Percentiles rank a stretch among this genome's conserved stretches.
These are phyloP conservation scores for Exophiala sp. DNA, from an alignment of 2,329 filamentous ascomycete genomes.

Conservation along the genomic window DNA sequence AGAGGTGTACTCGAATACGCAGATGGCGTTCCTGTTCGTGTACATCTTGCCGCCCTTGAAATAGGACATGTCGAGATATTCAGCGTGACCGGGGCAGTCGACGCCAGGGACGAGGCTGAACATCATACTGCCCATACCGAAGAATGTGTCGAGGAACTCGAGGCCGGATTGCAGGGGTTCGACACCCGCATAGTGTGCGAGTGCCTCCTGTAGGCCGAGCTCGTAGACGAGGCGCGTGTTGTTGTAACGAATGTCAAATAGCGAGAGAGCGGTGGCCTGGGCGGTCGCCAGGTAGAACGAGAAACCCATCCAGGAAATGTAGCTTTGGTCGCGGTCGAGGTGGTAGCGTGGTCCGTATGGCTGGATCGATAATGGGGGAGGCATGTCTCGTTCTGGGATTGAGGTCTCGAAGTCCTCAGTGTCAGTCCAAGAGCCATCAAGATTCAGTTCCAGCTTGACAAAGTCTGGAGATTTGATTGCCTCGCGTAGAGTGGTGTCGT, in stretches of 20 bases:
- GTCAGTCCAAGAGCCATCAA: constrained; percentile 27
- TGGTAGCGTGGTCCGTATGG: constrained; percentile 40
- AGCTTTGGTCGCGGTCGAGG: constrained; percentile 45
- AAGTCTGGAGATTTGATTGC: constrained; percentile 34
- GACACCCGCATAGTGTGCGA: constrained; percentile 49
- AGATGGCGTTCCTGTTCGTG: constrained; percentile 36
- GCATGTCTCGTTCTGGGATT: constrained; percentile 14
- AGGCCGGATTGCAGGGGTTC: constrained; percentile 30
- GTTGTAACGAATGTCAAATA: constrained; percentile 52
- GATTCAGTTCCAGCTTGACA: constrained; percentile 18
- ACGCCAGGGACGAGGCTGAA: constrained; percentile 31
- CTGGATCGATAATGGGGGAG: constrained; percentile 32
- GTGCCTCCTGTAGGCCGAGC: constrained; percentile 51
- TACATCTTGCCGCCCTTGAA: constrained; percentile 25
- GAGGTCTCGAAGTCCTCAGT: constrained; percentile 11
- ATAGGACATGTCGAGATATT: constrained; percentile 28
- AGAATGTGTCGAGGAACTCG: constrained; percentile 34
- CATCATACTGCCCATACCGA: constrained; percentile 32
- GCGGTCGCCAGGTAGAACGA: constrained; percentile 50
- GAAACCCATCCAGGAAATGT: constrained; percentile 54
- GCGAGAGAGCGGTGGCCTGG: constrained; percentile 44
- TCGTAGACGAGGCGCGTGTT: constrained; percentile 53
- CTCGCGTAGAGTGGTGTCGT: constrained; percentile 46
- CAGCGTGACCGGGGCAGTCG: constrained; percentile 32
- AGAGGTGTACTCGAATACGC: constrained; percentile 23